phyloP scores from a whole-genome alignment of 1,284 basidiomycete species.

The Wallemia ichthyophaga region DNA sequence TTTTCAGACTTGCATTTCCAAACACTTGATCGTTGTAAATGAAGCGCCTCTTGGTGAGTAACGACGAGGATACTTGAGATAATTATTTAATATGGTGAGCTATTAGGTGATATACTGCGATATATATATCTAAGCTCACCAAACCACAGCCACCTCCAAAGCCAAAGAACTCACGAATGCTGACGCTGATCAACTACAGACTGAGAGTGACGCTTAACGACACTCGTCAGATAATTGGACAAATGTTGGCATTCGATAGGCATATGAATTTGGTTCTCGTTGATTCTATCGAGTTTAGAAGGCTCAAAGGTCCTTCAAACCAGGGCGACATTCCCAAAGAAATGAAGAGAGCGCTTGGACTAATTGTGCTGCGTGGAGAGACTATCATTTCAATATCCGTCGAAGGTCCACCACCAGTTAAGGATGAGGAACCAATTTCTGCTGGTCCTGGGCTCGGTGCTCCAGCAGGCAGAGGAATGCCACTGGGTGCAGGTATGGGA shows the following conservation, averaged over 20 bases:
- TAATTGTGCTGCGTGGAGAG: slow-evolving; percentile 88
- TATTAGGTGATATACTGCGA: too few species aligned
- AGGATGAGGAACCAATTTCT: slow-evolving; percentile 31
- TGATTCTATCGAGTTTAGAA: slow-evolving; percentile 84
- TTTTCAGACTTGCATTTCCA: too few species aligned
- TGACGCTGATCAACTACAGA: slow-evolving; percentile 87
- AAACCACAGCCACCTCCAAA: slow-evolving; percentile 52
- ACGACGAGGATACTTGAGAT: not conserved
- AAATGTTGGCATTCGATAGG: slow-evolving; percentile 97
- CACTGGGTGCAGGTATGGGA: not conserved
- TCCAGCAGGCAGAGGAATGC: not conserved
- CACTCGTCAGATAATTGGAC: slow-evolving; percentile 74
- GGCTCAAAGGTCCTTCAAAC: slow-evolving; percentile 24
- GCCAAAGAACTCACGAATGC: slow-evolving; percentile 93
- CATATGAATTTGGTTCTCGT: slow-evolving; percentile 99
- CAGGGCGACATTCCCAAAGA: slow-evolving; percentile 25
- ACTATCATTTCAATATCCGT: slow-evolving; percentile 82
- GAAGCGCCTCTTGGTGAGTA: not conserved
- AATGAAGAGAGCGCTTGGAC: slow-evolving; percentile 78
- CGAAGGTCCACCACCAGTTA: slow-evolving; percentile 76
- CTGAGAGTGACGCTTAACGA: slow-evolving; percentile 95
- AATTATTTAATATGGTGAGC: not conserved
- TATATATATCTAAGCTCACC: not conserved
- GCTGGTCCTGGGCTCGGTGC: not conserved
- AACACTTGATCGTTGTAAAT: too few species aligned